Base-by-base conservation (phyloP, 169 alveolate species). In the Sarcocystis neurona region DNA sequence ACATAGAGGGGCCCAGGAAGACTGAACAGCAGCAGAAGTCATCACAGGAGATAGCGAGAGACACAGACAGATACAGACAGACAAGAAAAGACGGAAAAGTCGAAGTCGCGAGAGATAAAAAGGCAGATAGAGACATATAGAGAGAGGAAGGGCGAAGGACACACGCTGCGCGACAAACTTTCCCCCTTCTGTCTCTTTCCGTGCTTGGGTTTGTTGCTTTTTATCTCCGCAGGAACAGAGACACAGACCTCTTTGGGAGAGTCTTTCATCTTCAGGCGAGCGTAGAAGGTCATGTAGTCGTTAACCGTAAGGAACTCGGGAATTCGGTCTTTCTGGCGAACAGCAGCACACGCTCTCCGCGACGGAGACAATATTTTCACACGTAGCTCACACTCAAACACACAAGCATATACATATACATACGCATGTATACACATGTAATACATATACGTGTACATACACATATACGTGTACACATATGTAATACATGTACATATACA, bases 251-350 rank as follows among this genome's bases (percentile, higher is more conserved):
- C 78, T 63, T 56, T 89, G 34, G 74, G 53, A 30, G 32, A 77
- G n/a, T 72, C 97, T 93, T 37, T 41, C 63, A 85, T 72, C 75
- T 75, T 72, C 58, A 85, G 77, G 2, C 68, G 60, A 12, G 90
- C 78, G 41, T 34, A 85, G n/a, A 60, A 85, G 8, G 75, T 56
- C 18, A 85, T 18, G 39, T 72, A 74, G 44, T 85, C 90, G 47
- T 46, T 23, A 15, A 85, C 90, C 10, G 90, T 85, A 8, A 85
- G 34, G 58, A 48, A 58, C 0, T 72, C 56, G 77, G 85, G 85
- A 37, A 75, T 70, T 12, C 12, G 37, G 85, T 85, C 90, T 47
- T 72, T 75, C 89, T 82, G 79, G 2, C 23, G 30, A 60, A 34
- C 32, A 1, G 15, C 39, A 78, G 32, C 32, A 46, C 8, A 5